Evolutionary conservation across 2,329 filamentous ascomycete genomes (phyloP), one percentile per base, ranked within the genome.

Genomic region (Penicillium sp.): DNA sequence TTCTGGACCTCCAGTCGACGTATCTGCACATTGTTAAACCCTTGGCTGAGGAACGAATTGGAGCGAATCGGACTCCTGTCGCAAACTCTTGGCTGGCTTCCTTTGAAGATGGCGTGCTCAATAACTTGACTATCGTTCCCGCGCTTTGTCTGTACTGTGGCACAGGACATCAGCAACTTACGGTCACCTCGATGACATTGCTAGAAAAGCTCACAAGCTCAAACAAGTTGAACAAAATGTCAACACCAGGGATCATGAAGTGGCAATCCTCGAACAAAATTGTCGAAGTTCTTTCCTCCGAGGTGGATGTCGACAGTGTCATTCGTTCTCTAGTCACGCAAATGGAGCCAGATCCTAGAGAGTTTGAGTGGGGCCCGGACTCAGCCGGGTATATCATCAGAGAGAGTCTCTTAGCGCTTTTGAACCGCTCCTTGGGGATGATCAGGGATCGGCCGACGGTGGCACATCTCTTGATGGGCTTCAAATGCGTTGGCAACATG

Each of bases 81-180:
- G 76, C 82, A 0, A 87, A 85, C 51, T 77, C 83, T 4, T 80
- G 86, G 0, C 84, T 90, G 50, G 74, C 84, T n/a, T 89, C 84
- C 0, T 90, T 98, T 54, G 90, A 96, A 59, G 93, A 98, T 56
- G 88, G 86, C 6, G 72, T 98, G 13, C 73, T 95, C 26, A 87
- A 82, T 41, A 83, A 92, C 52, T 69, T 98, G 17, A 73, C 76
- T 28, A 69, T 95, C 5, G 77, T 96, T 27, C 81, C 88, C 3
- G 82, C 92, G 49, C 70, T 98, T 15, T 89, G 89, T 18, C 76
- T 85, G 20, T 95, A 92, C 60, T 90, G 88, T 52, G 85, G 87
- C 10, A 82, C 89, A 37, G 85, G 84, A 0, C 85, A 95, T 53
- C 77, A 86, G 23, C 78, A 84, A 10, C 71, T 98, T 36, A 86